Conservation (phyloP, 257 asterid species). For the Solanum microdontum region DNA sequence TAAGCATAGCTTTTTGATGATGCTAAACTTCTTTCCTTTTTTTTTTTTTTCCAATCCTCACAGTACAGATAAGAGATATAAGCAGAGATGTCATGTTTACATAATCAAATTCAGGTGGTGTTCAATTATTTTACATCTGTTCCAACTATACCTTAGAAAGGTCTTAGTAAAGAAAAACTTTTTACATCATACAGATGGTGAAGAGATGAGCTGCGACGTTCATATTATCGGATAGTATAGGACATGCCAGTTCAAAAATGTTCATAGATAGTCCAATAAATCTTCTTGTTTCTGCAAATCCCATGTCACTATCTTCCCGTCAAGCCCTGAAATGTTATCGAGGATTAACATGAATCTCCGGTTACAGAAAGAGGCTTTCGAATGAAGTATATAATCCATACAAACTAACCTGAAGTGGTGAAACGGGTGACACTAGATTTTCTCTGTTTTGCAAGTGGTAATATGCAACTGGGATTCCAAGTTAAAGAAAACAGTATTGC, state of each 20-base stretch:
- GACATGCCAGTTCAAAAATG: background rate
- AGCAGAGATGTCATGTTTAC: background rate
- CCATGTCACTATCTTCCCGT: conserved; percentile 78
- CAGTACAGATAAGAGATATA: background rate
- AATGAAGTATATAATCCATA: background rate
- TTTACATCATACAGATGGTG: background rate
- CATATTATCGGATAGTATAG: background rate
- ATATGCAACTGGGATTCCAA: conserved; percentile 40
- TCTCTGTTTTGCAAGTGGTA: conserved; percentile 50
- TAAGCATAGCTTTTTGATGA: background rate
- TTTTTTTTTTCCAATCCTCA: background rate
- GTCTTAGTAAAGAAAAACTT: background rate
- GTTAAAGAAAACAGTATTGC: background rate
- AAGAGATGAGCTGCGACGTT: background rate
- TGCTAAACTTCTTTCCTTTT: background rate
- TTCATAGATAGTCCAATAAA: conserved; percentile 39
- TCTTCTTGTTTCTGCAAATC: conserved; percentile 62
- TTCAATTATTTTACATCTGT: background rate
- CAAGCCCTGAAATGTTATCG: conserved; percentile 46
- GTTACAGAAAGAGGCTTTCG: background rate
- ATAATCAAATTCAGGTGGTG: background rate
- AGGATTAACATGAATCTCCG: background rate
- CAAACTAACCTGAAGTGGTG: conserved; percentile 79
- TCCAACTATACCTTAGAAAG: background rate
- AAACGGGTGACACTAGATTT: conserved; percentile 38